A percentile compares a stretch with the other conserved stretches of the same genome.
Evolutionary conservation across 2,329 filamentous ascomycete species (phyloP).

Genomic region (Microdochium bolleyi): DNA sequence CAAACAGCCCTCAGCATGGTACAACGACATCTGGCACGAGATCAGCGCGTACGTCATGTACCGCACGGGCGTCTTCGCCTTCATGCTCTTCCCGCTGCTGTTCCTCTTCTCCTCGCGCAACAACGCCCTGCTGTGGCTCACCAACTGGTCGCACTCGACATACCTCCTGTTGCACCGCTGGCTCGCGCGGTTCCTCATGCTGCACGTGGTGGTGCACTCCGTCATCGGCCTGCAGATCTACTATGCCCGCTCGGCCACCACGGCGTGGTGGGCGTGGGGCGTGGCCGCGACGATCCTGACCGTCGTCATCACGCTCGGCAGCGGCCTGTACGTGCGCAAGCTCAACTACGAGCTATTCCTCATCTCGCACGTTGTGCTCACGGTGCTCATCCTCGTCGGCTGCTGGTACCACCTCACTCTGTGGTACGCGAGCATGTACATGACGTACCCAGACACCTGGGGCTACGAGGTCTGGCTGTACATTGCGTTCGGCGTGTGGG

Average conservation of each 20-base stretch:
- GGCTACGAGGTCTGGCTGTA: constrained; percentile 12
- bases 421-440: constrained; percentile 2
- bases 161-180: constrained; percentile 26
- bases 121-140: constrained; percentile 26
- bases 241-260: constrained; percentile 7
- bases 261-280: constrained; percentile 27
- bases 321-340: constrained; percentile 14
- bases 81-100: constrained; percentile 17
- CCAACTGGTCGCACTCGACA: constrained; percentile 26
- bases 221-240: constrained; percentile 12
- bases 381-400: constrained; percentile 8
- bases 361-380: constrained; percentile 6
- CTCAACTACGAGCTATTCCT: constrained; percentile 10
- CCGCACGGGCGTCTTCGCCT: constrained; percentile 21
- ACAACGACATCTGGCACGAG: constrained; percentile 8
- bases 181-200: constrained; percentile 14
- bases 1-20: constrained; percentile 1
- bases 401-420: constrained; percentile 25
- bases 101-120: constrained; percentile 26
- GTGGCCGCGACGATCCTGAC: constrained; percentile 22
- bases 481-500: constrained; percentile 16
- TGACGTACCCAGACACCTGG: background rate
- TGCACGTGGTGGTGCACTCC: constrained; percentile 18
- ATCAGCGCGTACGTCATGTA: constrained; percentile 17
- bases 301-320: constrained; percentile 16